These are phyloP conservation scores for Leccinum griseonigrum DNA, from an alignment of 1,284 basidiomycete genomes.

Conservation along the genomic window DNA sequence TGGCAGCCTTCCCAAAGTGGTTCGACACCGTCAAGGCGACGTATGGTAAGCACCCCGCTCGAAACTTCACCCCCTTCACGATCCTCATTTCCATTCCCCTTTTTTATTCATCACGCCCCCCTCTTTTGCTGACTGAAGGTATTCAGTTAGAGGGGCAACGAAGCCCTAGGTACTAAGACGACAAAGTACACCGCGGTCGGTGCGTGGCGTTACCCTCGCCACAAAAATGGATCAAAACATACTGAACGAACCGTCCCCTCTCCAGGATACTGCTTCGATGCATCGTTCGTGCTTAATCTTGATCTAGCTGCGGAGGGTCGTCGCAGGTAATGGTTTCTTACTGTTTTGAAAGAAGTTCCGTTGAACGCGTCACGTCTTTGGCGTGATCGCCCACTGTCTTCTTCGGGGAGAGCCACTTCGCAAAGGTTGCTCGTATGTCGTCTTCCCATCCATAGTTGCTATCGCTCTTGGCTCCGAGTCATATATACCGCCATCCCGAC, in stretches of 20 bases:
- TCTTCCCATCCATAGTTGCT: background rate
- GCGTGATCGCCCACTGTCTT: background rate
- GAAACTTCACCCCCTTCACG: background rate
- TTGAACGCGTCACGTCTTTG: background rate
- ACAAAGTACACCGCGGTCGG: background rate
- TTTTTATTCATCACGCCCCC: constrained; percentile 13
- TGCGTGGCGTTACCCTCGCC: background rate
- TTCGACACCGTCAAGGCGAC: background rate
- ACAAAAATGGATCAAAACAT: background rate
- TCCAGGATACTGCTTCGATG: background rate
- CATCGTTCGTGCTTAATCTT: background rate
- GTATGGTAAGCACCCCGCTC: background rate
- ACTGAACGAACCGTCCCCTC: background rate
- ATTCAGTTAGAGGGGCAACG: background rate
- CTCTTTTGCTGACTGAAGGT: constrained; percentile 2
- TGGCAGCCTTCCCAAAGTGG: background rate
- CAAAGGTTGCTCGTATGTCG: background rate
- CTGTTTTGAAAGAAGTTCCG: background rate
- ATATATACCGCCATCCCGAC: background rate
- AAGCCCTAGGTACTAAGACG: background rate
- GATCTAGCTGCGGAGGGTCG: background rate
- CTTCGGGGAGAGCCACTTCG: background rate
- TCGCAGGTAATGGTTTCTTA: background rate
- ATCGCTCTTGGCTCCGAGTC: background rate
- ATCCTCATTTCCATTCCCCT: no score